Percentiles rank a stretch among this genome's conserved stretches.
These are phyloP conservation scores for Kodamaea fungicola DNA, from an alignment of 1,139 yeast genomes.

Conservation along the genomic window DNA sequence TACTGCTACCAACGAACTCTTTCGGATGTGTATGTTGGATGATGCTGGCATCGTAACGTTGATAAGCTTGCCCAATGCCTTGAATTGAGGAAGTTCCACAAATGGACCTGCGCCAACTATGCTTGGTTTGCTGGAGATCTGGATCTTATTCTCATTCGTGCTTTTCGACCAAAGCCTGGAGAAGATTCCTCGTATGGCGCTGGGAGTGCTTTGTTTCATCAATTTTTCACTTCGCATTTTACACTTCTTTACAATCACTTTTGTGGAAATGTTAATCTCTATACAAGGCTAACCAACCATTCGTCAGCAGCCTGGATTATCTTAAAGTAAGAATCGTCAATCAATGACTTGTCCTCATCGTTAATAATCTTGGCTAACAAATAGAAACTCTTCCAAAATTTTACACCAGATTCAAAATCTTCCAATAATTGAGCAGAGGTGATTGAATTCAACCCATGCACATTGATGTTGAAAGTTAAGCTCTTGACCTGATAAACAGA, in stretches of 20 bases:
- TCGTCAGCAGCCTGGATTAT: slow-evolving; percentile 40
- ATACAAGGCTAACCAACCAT: slow-evolving; percentile 34
- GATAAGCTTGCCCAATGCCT: slow-evolving; percentile 32
- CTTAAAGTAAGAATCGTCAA: slow-evolving; percentile 29
- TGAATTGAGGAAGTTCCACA: slow-evolving; percentile 33
- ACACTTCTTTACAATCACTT: no score
- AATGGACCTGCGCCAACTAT: slow-evolving; percentile 42
- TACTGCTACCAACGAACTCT: slow-evolving; percentile 32
- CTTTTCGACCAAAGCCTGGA: slow-evolving; percentile 1
- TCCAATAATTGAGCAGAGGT: slow-evolving; percentile 31
- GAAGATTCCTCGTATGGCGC: neutral
- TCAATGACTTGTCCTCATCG: slow-evolving; percentile 31
- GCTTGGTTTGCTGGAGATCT: slow-evolving; percentile 10
- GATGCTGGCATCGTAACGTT: slow-evolving; percentile 35
- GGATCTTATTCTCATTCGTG: slow-evolving; percentile 1
- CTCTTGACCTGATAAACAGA: slow-evolving; percentile 38
- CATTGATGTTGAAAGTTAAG: slow-evolving; percentile 41
- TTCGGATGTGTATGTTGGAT: slow-evolving; percentile 28
- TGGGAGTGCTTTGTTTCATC: neutral
- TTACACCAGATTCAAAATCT: slow-evolving; percentile 40
- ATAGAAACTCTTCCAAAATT: slow-evolving; percentile 41
- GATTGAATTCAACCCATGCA: slow-evolving; percentile 41
- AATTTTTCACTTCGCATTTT: no score
- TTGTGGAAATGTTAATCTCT: neutral
- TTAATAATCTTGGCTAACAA: slow-evolving; percentile 34